Base-by-base conservation (phyloP, 2,329 filamentous ascomycete species). In the Neofusicoccum kwambonambiense region DNA sequence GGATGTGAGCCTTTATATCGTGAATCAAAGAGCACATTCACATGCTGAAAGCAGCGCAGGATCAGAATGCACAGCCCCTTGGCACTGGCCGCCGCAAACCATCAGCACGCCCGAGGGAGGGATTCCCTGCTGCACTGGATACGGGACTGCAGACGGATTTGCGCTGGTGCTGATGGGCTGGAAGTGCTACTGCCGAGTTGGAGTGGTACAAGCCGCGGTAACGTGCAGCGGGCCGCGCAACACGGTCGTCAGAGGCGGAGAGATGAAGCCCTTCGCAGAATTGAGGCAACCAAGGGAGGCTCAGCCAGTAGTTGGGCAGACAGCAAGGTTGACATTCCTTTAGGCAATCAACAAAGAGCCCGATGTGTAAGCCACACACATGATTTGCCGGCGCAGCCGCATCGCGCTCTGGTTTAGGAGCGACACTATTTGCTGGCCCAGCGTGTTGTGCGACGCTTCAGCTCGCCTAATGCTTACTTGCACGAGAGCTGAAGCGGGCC, bases 311-410 rank as follows among this genome's bases (percentile, higher is more conserved):
- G 39, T 41, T 22, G 34, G 27, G 8, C 22, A 41, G 51, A 34
- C 11, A 54, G 34, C 35, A 27, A 19, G 35, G 17, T 35, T 34
- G 9, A 13, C 9, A 5, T 35, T 50, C 47, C 47, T 50, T 17
- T 31, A 31, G 27, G 27, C 47, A 15, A 5, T 34, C 11, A 51
- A 15, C 7, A 8, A 9, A 12, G 15, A 41, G 41, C 12, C 1
- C 27, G 39, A 58, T 34, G 22, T 44, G 54, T 58, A 58, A 58
- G 54, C 39, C 54, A 42, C 39, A 17, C 54, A 58, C 54, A 58
- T 45, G 54, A 45, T 31, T 44, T 44, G 54, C 22, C 15, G 37
- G 4, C 31, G 17, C 6, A 3, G 1, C 31, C 13, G 50, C 31
- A 12, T 37, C 11, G 4, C 9, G 50, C 31, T n/a, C 7, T 12